Evolutionary conservation across 495 filamentous ascomycete genomes (phyloP), one percentile per base, ranked within the genome.

Genomic region (Thozetella sp.): DNA sequence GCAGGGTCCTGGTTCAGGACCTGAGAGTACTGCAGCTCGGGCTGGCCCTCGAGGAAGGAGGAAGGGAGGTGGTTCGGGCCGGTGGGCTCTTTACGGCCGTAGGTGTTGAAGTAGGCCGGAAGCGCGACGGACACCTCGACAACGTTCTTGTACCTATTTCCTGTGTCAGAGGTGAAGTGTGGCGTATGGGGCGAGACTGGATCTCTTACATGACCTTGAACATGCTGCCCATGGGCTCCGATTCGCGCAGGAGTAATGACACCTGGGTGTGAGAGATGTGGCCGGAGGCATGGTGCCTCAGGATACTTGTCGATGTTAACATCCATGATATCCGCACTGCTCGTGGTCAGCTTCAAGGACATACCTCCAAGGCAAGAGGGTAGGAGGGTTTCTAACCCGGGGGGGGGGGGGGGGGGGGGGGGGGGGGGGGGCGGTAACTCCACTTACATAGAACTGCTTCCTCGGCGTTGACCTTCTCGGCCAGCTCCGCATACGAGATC

Each of bases 201-300:
- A n/a, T 13, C 9, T 10, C 43, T 13, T 48, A 86, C 48, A 97
- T 75, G 1, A 91, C 45, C 88, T 91, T 93, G 59, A 76, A 75
- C 56, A 66, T 69, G 40, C 59, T 58, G 3, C 55, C 61, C 56
- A 72, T 63, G 12, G 66, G 57, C 27, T 68, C 53, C 23, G 46
- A 52, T 1, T 56, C 23, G 40, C 57, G 63, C 4, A 69, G 66
- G 3, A 63, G 55, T 2, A 63, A 53, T 22, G 72, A 76, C 1
- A 62, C 62, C 0, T 69, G 67, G 2, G 72, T 74, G 54, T 76
- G 72, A 10, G 63, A 55, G 22, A 76, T 59, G 30, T 58, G 57
- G 30, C 51, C 50, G 11, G 60, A 50, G 6, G 53, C 12, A 1
- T 60, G 51, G 48, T 63, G 62, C 1, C 45, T n/a, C 3, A 75